These are phyloP conservation scores for Xylariales sp. DNA, from an alignment of 2,329 filamentous ascomycete species.

Conservation along the genomic window DNA sequence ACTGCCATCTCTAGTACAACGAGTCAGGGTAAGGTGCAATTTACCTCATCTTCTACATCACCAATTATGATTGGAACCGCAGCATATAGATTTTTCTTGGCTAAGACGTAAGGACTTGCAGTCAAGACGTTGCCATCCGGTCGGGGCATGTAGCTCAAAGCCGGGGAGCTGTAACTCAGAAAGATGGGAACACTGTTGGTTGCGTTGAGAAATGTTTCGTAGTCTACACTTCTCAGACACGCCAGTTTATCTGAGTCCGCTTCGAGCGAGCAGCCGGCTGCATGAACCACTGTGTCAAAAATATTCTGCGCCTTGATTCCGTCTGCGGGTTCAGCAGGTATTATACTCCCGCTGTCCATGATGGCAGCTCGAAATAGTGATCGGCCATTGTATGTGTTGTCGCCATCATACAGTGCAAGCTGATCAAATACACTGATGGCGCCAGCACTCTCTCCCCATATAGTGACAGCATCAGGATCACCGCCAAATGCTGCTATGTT, in stretches of 20 bases:
- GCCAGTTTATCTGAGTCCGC: slow-evolving; percentile 42
- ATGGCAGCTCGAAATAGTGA: slow-evolving; percentile 61
- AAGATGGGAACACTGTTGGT: slow-evolving; percentile 54
- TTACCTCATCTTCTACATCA: slow-evolving; percentile 63
- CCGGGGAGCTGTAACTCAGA: slow-evolving; percentile 51
- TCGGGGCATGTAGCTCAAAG: slow-evolving; percentile 55
- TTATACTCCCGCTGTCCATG: slow-evolving; percentile 55
- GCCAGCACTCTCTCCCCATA: slow-evolving; percentile 59
- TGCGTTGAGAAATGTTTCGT: slow-evolving; percentile 46
- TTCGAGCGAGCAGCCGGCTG: slow-evolving; percentile 45
- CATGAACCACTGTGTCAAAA: slow-evolving; percentile 47
- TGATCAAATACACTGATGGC: slow-evolving; percentile 60
- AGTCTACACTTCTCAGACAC: slow-evolving; percentile 51
- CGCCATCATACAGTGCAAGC: slow-evolving; percentile 56
- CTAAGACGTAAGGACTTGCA: slow-evolving; percentile 34
- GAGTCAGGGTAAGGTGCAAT: slow-evolving; percentile 58
- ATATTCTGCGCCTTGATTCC: slow-evolving; percentile 39
- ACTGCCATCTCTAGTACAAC: too few relatives aligned
- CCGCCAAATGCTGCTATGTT: slow-evolving; percentile 64
- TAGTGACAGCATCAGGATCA: slow-evolving; percentile 59
- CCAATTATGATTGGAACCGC: slow-evolving; percentile 61
- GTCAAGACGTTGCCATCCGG: background rate
- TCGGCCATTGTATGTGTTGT: slow-evolving; percentile 59
- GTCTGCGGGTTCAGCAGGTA: slow-evolving; percentile 49
- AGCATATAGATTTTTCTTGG: slow-evolving; percentile 41